A percentile compares a stretch with the other conserved stretches of the same genome.
Evolutionary conservation across 1,284 basidiomycete genomes (phyloP).

Genomic region (Pyrrhoderma noxium): DNA sequence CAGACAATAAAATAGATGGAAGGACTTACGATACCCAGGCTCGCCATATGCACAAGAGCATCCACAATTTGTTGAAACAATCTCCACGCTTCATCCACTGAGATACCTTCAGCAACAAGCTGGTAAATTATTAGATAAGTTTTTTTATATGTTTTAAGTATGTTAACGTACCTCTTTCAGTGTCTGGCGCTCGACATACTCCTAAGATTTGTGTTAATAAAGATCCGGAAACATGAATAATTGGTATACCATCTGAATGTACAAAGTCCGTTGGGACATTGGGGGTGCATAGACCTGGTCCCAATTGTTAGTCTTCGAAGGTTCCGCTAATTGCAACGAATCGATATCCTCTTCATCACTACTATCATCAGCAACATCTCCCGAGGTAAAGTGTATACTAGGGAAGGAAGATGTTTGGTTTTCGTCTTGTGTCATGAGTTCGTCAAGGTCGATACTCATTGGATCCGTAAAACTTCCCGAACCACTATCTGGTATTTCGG

Average conservation of each 20-base stretch:
- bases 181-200: conserved; percentile 84
- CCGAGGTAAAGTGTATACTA: conserved; percentile 65
- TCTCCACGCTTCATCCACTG: conserved; percentile 83
- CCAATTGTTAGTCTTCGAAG: background rate
- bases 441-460: conserved; percentile 53
- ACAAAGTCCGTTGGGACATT: conserved; percentile 57
- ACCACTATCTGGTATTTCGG: conserved; percentile 9
- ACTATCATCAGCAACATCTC: conserved; percentile 31
- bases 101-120: conserved; percentile 73
- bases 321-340: conserved; percentile 12
- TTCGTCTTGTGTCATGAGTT: conserved; percentile 41
- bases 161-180: conserved; percentile 55
- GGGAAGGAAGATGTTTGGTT: conserved; percentile 58
- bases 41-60: conserved; percentile 86
- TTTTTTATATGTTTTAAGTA: conserved; percentile 2
- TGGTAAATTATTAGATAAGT: conserved; percentile 26
- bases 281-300: conserved; percentile 28
- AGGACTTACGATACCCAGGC: conserved; percentile 68
- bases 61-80: conserved; percentile 91
- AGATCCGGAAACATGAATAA: conserved; percentile 6
- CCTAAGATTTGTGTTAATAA: conserved; percentile 41
- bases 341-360: conserved; percentile 32
- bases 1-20: no score
- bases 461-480: conserved; percentile 35
- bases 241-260: conserved; percentile 78